A percentile compares a stretch with the other conserved stretches of the same genome.
Evolutionary conservation across 2,329 filamentous ascomycete species (phyloP).

Genomic region (Cladophialophora yegresii): DNA sequence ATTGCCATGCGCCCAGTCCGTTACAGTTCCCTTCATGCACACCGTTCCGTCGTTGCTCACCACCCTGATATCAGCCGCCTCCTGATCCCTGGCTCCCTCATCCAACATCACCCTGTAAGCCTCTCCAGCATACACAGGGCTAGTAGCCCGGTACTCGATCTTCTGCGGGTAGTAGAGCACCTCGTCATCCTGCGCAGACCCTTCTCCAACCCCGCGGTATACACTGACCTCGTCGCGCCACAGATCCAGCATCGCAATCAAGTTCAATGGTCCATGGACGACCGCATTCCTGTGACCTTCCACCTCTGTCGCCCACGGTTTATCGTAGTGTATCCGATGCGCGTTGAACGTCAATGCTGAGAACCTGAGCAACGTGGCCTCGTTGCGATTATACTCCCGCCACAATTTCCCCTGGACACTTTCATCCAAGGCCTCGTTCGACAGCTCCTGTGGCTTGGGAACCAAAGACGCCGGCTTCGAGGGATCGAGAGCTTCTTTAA

Average conservation of each 20-base stretch:
- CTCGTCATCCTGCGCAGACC: constrained; percentile 32
- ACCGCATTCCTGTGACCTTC: constrained; percentile 49
- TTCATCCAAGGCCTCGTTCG: constrained; percentile 30
- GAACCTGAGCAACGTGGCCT: constrained; percentile 49
- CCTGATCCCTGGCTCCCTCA: constrained; percentile 35
- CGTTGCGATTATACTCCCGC: constrained; percentile 43
- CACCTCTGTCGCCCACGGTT: constrained; percentile 48
- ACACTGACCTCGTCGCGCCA: constrained; percentile 45
- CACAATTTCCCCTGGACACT: constrained; percentile 32
- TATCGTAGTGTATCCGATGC: constrained; percentile 50
- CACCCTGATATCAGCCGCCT: constrained; percentile 38
- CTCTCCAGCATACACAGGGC: constrained; percentile 54
- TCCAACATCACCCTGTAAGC: constrained; percentile 50
- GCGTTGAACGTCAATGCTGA: constrained; percentile 50
- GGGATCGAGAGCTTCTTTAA: constrained; percentile 44
- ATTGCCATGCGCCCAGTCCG: constrained; percentile 24
- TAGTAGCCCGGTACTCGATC: constrained; percentile 54
- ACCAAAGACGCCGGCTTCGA: constrained; percentile 24
- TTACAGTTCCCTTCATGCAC: constrained; percentile 41
- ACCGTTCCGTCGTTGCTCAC: constrained; percentile 37
- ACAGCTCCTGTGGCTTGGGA: constrained; percentile 32
- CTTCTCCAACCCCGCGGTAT: constrained; percentile 27
- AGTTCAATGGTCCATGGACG: constrained; percentile 49
- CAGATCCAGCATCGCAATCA: constrained; percentile 48
- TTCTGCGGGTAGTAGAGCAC: constrained; percentile 43